These are phyloP conservation scores for Leucaena leucocephala DNA, from an alignment of 306 rosid species.

Conservation along the genomic window DNA sequence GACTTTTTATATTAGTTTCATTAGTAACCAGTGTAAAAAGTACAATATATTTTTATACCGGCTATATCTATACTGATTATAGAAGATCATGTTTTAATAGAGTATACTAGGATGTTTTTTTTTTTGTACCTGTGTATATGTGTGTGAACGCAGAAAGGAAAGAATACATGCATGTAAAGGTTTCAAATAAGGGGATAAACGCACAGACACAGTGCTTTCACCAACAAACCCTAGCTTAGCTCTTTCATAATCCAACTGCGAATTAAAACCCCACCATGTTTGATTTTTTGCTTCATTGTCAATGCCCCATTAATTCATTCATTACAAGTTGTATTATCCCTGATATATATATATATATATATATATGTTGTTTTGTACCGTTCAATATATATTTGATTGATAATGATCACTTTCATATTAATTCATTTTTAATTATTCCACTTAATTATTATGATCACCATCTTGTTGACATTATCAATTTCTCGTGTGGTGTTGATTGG, in stretches of 20 bases:
- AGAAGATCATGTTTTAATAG: too few relatives aligned
- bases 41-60: too few relatives aligned
- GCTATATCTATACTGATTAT: too few relatives aligned
- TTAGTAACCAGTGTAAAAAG: too few relatives aligned
- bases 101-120: too few relatives aligned
- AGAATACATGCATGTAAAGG: background rate
- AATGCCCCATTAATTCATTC: background rate
- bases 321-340: conserved; percentile 14
- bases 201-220: background rate
- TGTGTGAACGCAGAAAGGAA: too few relatives aligned
- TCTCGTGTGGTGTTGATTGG: background rate
- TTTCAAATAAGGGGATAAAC: conserved; percentile 23
- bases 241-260: background rate
- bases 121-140: too few relatives aligned
- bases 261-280: conserved; percentile 35
- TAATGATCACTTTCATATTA: background rate
- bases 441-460: background rate
- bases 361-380: background rate
- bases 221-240: background rate
- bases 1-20: too few relatives aligned
- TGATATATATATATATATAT: background rate
- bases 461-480: background rate
- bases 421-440: background rate
- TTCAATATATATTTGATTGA: conserved; percentile 1
- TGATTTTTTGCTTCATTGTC: conserved; percentile 11